phyloP scores from a whole-genome alignment of 805 yeast genomes.

The Kuraishia piskuri region DNA sequence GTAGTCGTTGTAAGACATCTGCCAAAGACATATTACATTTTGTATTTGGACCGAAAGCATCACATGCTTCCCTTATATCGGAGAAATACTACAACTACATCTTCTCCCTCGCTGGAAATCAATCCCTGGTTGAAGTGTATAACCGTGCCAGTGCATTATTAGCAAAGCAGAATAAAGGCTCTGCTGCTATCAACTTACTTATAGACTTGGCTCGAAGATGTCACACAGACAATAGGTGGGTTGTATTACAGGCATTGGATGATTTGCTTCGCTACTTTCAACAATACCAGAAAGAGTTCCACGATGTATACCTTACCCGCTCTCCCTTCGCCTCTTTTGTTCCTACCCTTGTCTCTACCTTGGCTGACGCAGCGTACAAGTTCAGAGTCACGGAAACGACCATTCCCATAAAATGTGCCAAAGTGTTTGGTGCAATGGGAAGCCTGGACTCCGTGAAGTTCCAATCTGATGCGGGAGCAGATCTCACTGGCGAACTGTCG shows the following conservation, averaged over 20 bases:
- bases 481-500: not conserved
- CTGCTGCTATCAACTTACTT: constrained; percentile 22
- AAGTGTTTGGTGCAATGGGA: constrained; percentile 70
- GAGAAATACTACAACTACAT: constrained; percentile 41
- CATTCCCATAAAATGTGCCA: constrained; percentile 54
- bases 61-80: constrained; percentile 21
- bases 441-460: constrained; percentile 44
- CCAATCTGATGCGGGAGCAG: not conserved
- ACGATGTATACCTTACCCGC: constrained; percentile 31
- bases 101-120: constrained; percentile 40
- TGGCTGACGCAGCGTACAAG: constrained; percentile 48
- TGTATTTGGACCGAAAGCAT: constrained; percentile 24
- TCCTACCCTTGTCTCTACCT: constrained; percentile 39
- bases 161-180: not conserved
- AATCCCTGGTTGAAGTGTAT: constrained; percentile 9
- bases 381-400: constrained; percentile 38
- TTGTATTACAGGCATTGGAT: constrained; percentile 61
- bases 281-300: constrained; percentile 42
- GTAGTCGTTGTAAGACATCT: constrained; percentile 35
- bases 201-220: constrained; percentile 49
- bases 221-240: constrained; percentile 56
- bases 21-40: constrained; percentile 42
- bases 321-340: constrained; percentile 22
- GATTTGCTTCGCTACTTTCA: constrained; percentile 50
- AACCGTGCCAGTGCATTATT: not conserved